phyloP scores from a whole-genome alignment of 345 rosid genomes.

The Psidium friedrichsthalianum region DNA sequence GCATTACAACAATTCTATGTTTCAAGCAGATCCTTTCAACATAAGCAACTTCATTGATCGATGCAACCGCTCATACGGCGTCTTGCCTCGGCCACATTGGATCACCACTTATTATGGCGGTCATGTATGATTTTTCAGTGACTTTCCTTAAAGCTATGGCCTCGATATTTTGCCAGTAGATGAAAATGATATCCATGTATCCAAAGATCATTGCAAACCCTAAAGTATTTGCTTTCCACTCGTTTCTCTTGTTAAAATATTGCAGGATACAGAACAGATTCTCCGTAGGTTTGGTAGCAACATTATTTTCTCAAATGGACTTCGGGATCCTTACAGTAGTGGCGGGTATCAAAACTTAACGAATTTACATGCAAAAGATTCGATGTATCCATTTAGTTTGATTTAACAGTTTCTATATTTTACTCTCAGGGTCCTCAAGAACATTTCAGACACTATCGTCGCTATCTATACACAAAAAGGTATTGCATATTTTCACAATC shows the following conservation, averaged over 20 bases:
- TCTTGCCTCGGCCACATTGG: constrained; percentile 46
- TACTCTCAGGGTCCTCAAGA: neutral
- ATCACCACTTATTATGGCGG: constrained; percentile 43
- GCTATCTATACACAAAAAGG: neutral
- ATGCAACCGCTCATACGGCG: constrained; percentile 14
- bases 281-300: constrained; percentile 39
- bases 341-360: constrained; percentile 28
- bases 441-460: neutral
- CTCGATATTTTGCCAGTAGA: neutral
- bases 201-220: neutral
- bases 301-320: constrained; percentile 56
- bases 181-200: neutral
- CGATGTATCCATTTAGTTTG: neutral
- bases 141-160: neutral
- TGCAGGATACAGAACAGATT: constrained; percentile 33
- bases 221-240: neutral
- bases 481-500: neutral
- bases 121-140: constrained; percentile 1
- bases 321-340: constrained; percentile 43
- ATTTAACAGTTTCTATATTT: neutral
- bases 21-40: constrained; percentile 14
- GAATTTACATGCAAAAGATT: neutral
- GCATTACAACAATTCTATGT: constrained; percentile 23
- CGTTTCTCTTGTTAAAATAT: neutral
- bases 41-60: neutral